Evolutionary conservation across 2,329 filamentous ascomycete genomes (phyloP).

Genomic region (Xylaria sp.): DNA sequence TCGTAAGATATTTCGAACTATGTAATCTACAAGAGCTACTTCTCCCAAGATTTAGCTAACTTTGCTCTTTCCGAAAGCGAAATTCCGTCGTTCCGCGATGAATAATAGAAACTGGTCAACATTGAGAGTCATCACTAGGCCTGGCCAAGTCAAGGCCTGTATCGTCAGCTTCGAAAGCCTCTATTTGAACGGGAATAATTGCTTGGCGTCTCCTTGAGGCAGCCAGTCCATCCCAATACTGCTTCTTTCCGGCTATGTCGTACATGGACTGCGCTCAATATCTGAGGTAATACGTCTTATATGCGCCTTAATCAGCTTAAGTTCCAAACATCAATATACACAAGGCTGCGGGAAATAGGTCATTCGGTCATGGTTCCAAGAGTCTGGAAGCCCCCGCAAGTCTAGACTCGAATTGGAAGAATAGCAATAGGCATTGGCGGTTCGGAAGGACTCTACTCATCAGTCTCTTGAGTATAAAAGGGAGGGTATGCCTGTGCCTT

Average conservation of each 20-base stretch:
- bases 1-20: neutral
- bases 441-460: neutral
- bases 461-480: constrained; percentile 21
- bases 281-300: constrained; percentile 24
- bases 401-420: neutral
- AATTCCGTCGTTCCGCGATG: neutral
- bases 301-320: neutral
- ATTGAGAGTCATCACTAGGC: neutral
- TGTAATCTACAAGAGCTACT: neutral
- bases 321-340: neutral
- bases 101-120: neutral
- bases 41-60: neutral
- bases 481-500: neutral
- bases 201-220: neutral
- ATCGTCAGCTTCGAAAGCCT: constrained; percentile 9
- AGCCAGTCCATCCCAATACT: neutral
- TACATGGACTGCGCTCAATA: neutral
- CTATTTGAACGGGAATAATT: constrained; percentile 2
- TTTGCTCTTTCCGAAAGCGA: constrained; percentile 4
- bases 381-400: neutral
- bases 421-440: neutral
- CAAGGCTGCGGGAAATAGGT: neutral
- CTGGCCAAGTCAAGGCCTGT: neutral
- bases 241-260: neutral
- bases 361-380: neutral